Percentiles rank a stretch among this genome's conserved stretches.
These are phyloP conservation scores for Eutypella sp. DNA, from an alignment of 2,329 filamentous ascomycete genomes.

Conservation along the genomic window DNA sequence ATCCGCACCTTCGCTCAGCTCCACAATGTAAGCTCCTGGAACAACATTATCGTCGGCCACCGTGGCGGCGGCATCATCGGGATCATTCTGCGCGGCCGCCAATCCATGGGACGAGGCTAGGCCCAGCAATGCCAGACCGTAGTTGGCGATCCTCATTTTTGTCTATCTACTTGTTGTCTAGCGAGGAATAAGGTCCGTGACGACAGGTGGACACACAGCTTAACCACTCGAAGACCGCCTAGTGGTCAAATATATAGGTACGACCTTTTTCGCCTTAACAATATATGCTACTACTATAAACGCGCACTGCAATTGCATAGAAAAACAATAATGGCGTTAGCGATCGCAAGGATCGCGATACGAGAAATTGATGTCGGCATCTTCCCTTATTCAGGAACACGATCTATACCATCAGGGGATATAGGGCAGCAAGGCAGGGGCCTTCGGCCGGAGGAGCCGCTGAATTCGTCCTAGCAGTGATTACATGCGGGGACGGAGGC, in stretches of 20 bases:
- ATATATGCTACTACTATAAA: too few relatives aligned
- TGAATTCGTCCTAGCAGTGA: not conserved
- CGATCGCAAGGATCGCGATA: too few relatives aligned
- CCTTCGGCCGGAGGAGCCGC: not conserved
- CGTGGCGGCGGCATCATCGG: not conserved
- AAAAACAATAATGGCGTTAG: too few relatives aligned
- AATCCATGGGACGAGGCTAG: conserved; percentile 3
- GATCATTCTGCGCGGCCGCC: too few relatives aligned
- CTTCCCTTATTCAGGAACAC: not conserved
- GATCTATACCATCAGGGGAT: not conserved
- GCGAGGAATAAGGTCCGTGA: not conserved
- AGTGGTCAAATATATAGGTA: too few relatives aligned
- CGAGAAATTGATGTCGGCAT: not conserved
- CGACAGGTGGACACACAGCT: not conserved
- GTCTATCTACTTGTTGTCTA: not conserved
- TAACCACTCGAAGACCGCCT: too few relatives aligned
- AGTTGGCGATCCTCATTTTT: not conserved
- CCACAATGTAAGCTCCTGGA: conserved; percentile 16
- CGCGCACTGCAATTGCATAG: too few relatives aligned
- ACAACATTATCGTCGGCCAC: conserved; percentile 3
- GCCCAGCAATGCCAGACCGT: conserved; percentile 2
- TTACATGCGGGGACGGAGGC: not conserved
- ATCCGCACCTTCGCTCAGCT: conserved; percentile 15
- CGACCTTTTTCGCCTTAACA: too few relatives aligned
- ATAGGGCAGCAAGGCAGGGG: not conserved